Evolutionary conservation across 495 filamentous ascomycete species (phyloP).

Genomic region (Penicillium salamii): DNA sequence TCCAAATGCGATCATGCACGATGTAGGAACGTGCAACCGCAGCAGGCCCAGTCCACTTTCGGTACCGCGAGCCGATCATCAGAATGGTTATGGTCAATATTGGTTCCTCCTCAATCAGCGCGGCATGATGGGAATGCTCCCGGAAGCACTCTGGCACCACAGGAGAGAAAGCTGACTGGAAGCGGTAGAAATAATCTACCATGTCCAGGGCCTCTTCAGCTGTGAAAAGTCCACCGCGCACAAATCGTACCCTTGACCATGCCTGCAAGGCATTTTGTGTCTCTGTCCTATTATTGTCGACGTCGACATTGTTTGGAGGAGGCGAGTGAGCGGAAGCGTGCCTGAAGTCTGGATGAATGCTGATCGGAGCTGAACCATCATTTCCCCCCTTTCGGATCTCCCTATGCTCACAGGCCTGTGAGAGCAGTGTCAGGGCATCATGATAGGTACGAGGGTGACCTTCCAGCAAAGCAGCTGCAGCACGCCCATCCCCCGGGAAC

Average conservation of each 20-base stretch:
- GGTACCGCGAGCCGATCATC: slow-evolving; percentile 74
- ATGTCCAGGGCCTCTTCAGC: slow-evolving; percentile 59
- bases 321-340: background rate
- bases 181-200: slow-evolving; percentile 65
- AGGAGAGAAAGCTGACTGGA: slow-evolving; percentile 73
- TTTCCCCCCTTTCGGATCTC: background rate
- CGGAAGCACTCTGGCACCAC: slow-evolving; percentile 70
- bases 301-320: background rate
- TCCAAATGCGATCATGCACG: slow-evolving; percentile 81
- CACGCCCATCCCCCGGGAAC: slow-evolving; percentile 24
- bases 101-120: slow-evolving; percentile 71
- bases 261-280: slow-evolving; percentile 58
- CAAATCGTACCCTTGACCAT: slow-evolving; percentile 77
- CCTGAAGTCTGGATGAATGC: background rate
- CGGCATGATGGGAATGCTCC: slow-evolving; percentile 57
- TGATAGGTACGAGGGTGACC: slow-evolving; percentile 5
- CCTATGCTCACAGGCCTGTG: slow-evolving; percentile 1
- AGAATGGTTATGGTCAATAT: slow-evolving; percentile 75
- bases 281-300: background rate
- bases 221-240: slow-evolving; percentile 84
- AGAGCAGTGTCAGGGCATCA: slow-evolving; percentile 6
- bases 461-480: slow-evolving; percentile 1
- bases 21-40: slow-evolving; percentile 68
- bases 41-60: slow-evolving; percentile 61
- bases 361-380: background rate